Base-by-base conservation (phyloP, 352 stramenopile genomes). In the Peronospora belbahrii region DNA sequence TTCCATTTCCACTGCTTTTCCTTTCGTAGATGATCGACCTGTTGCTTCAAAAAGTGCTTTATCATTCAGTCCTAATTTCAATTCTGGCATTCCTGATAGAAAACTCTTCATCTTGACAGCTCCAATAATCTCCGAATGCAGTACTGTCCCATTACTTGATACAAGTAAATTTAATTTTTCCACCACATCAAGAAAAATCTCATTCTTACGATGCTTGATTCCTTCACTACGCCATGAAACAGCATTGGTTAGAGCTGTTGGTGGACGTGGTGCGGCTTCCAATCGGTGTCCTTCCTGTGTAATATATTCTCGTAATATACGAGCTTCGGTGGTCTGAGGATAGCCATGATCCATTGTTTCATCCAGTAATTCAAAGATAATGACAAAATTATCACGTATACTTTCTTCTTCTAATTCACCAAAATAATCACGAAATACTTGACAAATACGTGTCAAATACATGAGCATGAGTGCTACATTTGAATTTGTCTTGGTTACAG, bases 151-250 rank as follows among this genome's bases (percentile, higher is more conserved):
- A 60, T 97, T 98, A 37, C 80, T 94, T 0, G 93, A 95, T 11
- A 99, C 94, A 1, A 99, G 71, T 40, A 96, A 33, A 53, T 95
- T 94, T 51, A 99, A 79, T 62, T 98, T 99, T 69, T 99, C 96
- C 11, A 99, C 94, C 1, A 99, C 96, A 69, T 99, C 97, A 53
- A 99, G 67, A 59, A 99, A 99, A 40, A 99, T 98, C 72, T 99
- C 97, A 74, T 99, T 99, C 85, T 99, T 99, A 56, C 97, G 94
- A 68, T 99, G 95, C 63, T 98, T 98, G 63, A 99, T 99, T 19
- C 97, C 97, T 64, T 99, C 97, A 22, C 88, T 92, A 41, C 96
- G 76, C 96, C 96, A 99, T 8, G 85, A 97, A 2, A 99, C 96
- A n/a, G 96, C 96, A 70, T 99, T 99, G 10, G 96, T 99, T 8